Base-by-base conservation (phyloP, 257 asterid species). In the Solanum arcanum region DNA sequence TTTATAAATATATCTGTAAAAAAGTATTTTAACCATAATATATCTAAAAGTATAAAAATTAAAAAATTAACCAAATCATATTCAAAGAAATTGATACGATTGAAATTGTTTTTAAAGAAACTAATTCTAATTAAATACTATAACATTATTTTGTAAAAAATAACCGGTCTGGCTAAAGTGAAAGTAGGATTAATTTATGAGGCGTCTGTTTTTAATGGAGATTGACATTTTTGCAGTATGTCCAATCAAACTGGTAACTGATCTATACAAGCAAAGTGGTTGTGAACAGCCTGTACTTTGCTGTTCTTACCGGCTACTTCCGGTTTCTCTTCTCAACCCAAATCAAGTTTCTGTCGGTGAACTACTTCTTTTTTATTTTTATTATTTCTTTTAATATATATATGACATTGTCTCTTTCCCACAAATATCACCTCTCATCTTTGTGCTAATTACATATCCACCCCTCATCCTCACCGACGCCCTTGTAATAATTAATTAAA, bases 341-440 rank as follows among this genome's bases (percentile, higher is more conserved):
- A 77, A 31, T n/a, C 7, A 13, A 42, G 37, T 83, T 68, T 47
- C 75, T 70, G 91, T 89, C 91, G 87, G 89, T 86, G 91, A 29
- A 23, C 66, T 15, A 46, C 25, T 2, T 5, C 35, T 46, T 76
- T 31, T 44, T 59, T 69, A 29, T 69, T 69, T 69, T 5, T 6
- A 33, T 25, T 25, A 25, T 29, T 29, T 9, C 6, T 13, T 27
- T 68, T 69, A 3, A 3, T 4, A 7, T 12, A 14, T 23, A 62
- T 62, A 62, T 21, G 29, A 62, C n/a, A 37, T 29, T 52, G 52
- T 66, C 80, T 82, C 27, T 60, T 35, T 20, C 29, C 12, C 29
- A 60, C 4, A 60, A 75, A 75, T 39, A 20, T 60, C 18, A 75
- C 49, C 56, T 39, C 82, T 23, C 82, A 75, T 75, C 21, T 75